Evolutionary conservation across 768 basidiomycete genomes (phyloP).

Genomic region (Auricularia sp.): DNA sequence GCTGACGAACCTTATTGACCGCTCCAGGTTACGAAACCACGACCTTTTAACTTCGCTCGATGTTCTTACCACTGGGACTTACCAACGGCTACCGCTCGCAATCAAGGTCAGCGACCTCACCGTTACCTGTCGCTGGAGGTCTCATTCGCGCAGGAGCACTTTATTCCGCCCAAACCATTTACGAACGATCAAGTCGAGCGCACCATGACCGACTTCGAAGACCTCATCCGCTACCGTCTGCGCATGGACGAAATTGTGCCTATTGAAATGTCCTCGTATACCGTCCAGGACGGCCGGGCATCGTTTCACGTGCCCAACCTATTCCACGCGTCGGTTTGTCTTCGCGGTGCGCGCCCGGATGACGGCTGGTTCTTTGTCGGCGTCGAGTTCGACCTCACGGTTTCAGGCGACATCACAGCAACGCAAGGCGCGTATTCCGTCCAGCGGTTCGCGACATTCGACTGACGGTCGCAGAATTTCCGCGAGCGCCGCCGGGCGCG

Average conservation of each 20-base stretch:
- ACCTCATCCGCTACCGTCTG: slow-evolving; percentile 68
- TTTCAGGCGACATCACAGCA: slow-evolving; percentile 64
- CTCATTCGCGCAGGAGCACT: slow-evolving; percentile 32
- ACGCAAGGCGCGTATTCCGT: slow-evolving; percentile 38
- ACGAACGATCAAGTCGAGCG: slow-evolving; percentile 55
- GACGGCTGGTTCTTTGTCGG: slow-evolving; percentile 84
- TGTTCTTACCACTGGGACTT: slow-evolving; percentile 79
- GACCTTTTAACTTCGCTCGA: slow-evolving; percentile 87
- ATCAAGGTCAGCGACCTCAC: slow-evolving; percentile 38
- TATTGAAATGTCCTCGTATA: slow-evolving; percentile 48
- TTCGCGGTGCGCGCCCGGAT: slow-evolving; percentile 54
- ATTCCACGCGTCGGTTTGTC: slow-evolving; percentile 64
- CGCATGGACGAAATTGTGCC: slow-evolving; percentile 73
- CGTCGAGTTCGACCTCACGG: slow-evolving; percentile 61
- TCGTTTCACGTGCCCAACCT: slow-evolving; percentile 62
- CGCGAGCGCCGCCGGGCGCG: slow-evolving; percentile 50
- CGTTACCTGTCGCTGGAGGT: too few relatives aligned
- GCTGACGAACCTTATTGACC: not conserved
- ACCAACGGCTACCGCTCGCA: slow-evolving; percentile 66
- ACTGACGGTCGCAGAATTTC: slow-evolving; percentile 46
- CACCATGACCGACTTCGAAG: slow-evolving; percentile 63
- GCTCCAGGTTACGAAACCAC: slow-evolving; percentile 73
- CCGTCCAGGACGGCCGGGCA: slow-evolving; percentile 63
- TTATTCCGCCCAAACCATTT: slow-evolving; percentile 55
- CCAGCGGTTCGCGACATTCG: not conserved